A percentile compares a stretch with the other conserved stretches of the same genome.
phyloP scores from a whole-genome alignment of 1,139 yeast genomes.

The Casaregolazyma suthepensis region DNA sequence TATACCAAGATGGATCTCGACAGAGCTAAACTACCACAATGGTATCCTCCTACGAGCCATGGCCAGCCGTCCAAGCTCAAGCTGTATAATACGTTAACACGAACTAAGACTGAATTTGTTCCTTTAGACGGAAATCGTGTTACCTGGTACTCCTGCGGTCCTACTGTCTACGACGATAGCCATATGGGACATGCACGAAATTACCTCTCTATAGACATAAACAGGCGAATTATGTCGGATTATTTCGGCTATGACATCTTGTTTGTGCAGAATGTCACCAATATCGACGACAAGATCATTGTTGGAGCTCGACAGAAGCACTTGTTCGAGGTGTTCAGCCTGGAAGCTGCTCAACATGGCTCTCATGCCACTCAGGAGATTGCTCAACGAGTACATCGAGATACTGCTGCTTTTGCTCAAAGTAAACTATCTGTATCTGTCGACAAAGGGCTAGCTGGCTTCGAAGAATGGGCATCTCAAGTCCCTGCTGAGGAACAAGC shows the following conservation, averaged over 20 bases:
- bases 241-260: constrained; percentile 83
- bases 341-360: constrained; percentile 23
- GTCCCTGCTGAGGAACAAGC: constrained; percentile 47
- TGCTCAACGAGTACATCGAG: constrained; percentile 37
- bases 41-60: constrained; percentile 19
- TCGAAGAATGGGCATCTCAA: constrained; percentile 46
- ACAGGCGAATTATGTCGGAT: constrained; percentile 79
- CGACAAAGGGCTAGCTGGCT: constrained; percentile 31
- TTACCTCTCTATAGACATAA: constrained; percentile 90
- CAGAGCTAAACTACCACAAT: constrained; percentile 16
- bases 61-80: constrained; percentile 32
- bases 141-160: constrained; percentile 98
- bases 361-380: constrained; percentile 37
- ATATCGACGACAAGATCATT: constrained; percentile 94
- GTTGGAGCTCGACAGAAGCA: constrained; percentile 88
- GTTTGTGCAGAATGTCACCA: constrained; percentile 95
- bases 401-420: constrained; percentile 44
- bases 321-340: constrained; percentile 56
- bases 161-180: constrained; percentile 94
- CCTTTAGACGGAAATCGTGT: constrained; percentile 58
- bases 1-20: background rate
- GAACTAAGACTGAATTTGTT: constrained; percentile 68
- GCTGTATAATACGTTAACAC: constrained; percentile 76
- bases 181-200: constrained; percentile 99
- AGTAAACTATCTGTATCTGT: constrained; percentile 46